These are phyloP conservation scores for Fraxinus latifolia DNA, from an alignment of 305 asterid genomes.

Conservation along the genomic window DNA sequence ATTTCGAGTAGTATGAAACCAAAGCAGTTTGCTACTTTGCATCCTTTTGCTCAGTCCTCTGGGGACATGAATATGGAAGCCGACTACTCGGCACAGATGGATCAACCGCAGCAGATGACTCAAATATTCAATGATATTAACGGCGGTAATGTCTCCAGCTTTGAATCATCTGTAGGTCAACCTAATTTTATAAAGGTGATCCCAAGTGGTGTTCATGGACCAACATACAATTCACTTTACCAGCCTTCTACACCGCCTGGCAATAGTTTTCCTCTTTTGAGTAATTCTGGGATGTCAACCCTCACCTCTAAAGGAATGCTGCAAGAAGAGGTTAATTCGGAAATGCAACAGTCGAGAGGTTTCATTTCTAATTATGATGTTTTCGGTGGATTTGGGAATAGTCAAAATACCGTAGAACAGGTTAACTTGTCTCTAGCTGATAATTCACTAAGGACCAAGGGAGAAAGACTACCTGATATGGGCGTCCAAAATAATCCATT, in stretches of 20 bases:
- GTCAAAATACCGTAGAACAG: background rate
- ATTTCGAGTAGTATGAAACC: slow-evolving; percentile 81
- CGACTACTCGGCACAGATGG: slow-evolving; percentile 41
- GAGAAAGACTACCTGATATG: slow-evolving; percentile 40
- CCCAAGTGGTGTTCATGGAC: slow-evolving; percentile 17
- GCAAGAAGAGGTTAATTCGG: background rate
- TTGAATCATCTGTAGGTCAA: slow-evolving; percentile 44
- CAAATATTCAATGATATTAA: slow-evolving; percentile 42
- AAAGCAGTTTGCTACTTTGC: slow-evolving; percentile 61
- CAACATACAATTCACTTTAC: slow-evolving; percentile 37
- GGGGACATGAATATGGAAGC: slow-evolving; percentile 42
- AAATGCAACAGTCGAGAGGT: background rate
- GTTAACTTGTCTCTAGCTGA: slow-evolving; percentile 2
- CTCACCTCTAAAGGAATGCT: slow-evolving; percentile 30
- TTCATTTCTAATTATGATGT: background rate
- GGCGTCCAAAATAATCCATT: slow-evolving; percentile 28
- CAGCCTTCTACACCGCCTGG: slow-evolving; percentile 32
- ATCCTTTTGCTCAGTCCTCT: slow-evolving; percentile 43
- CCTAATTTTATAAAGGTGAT: slow-evolving; percentile 28
- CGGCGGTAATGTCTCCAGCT: slow-evolving; percentile 25
- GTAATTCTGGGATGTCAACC: slow-evolving; percentile 35
- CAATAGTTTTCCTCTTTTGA: slow-evolving; percentile 18
- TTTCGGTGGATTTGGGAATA: background rate
- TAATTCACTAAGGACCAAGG: slow-evolving; percentile 36
- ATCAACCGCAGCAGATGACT: slow-evolving; percentile 42